These are phyloP conservation scores for Cordyceps cateniannulata DNA, from an alignment of 2,329 filamentous ascomycete species.

Conservation along the genomic window DNA sequence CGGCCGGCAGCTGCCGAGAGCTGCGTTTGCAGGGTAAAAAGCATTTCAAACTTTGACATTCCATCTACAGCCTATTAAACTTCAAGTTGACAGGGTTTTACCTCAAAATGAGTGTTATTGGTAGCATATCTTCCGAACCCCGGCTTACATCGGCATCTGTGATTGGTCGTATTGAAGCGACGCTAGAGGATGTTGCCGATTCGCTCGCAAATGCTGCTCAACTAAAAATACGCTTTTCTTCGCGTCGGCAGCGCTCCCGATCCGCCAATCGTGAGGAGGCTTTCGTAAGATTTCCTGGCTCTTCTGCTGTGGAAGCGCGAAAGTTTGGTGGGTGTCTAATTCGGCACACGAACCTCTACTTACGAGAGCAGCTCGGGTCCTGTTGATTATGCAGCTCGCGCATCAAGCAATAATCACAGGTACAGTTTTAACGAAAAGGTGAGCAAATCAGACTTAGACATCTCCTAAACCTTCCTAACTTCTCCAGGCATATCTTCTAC, in stretches of 20 bases:
- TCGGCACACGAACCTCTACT: neutral
- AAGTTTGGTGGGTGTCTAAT: constrained; percentile 42
- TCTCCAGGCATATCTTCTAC: constrained; percentile 69
- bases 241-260: constrained; percentile 15
- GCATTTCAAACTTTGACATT: too few relatives aligned
- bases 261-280: constrained; percentile 10
- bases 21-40: neutral
- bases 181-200: constrained; percentile 26
- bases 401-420: constrained; percentile 53
- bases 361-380: constrained; percentile 40
- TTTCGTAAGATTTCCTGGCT: constrained; percentile 40
- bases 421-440: constrained; percentile 50
- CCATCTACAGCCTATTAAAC: too few relatives aligned
- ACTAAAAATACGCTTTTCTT: constrained; percentile 22
- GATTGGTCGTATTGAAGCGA: constrained; percentile 30
- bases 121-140: neutral
- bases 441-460: neutral
- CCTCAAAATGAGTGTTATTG: neutral
- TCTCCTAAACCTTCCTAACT: neutral
- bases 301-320: constrained; percentile 38
- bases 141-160: constrained; percentile 17
- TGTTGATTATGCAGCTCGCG: constrained; percentile 53
- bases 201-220: constrained; percentile 21
- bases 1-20: neutral
- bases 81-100: neutral